Percentiles rank a stretch among this genome's conserved stretches.
phyloP scores from a whole-genome alignment of 305 asterid species.

The Petunia hybrid region DNA sequence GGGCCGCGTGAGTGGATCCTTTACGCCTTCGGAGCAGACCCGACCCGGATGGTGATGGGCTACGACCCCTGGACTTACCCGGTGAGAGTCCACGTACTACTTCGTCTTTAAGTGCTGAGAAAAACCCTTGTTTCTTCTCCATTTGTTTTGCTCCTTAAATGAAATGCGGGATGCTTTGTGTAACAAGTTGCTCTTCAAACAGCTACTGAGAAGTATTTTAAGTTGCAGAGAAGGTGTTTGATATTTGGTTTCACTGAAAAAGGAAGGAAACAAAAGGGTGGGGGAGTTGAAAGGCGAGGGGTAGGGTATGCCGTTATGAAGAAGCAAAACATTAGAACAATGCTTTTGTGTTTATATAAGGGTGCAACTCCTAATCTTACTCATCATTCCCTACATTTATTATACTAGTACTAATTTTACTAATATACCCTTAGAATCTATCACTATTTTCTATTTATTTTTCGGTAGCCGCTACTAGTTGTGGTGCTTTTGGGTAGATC shows the following conservation, averaged over 20 bases:
- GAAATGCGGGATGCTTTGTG: no score
- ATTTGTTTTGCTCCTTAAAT: conserved; percentile 37
- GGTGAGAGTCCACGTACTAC: conserved; percentile 84
- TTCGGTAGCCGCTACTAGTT: no score
- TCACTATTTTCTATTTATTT: neutral
- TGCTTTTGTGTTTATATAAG: conserved; percentile 32
- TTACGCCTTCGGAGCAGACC: conserved; percentile 64
- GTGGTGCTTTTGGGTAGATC: neutral
- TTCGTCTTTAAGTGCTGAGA: conserved; percentile 77
- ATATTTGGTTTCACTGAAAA: conserved; percentile 32
- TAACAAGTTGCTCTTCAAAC: no score
- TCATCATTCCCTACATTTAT: conserved; percentile 29
- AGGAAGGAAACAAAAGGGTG: conserved; percentile 1
- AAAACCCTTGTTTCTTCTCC: conserved; percentile 81
- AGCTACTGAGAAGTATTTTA: no score
- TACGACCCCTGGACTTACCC: conserved; percentile 63
- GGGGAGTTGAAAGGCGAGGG: neutral
- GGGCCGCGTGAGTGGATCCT: conserved; percentile 45
- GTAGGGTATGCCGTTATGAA: conserved; percentile 59
- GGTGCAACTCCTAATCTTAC: conserved; percentile 21
- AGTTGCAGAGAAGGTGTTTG: conserved; percentile 23
- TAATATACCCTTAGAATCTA: conserved; percentile 6
- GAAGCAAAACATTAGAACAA: conserved; percentile 54
- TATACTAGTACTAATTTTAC: conserved; percentile 19
- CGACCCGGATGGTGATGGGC: conserved; percentile 61